These are phyloP conservation scores for Papiliotrema terrestris DNA, from an alignment of 1,284 basidiomycete genomes.

Conservation along the genomic window DNA sequence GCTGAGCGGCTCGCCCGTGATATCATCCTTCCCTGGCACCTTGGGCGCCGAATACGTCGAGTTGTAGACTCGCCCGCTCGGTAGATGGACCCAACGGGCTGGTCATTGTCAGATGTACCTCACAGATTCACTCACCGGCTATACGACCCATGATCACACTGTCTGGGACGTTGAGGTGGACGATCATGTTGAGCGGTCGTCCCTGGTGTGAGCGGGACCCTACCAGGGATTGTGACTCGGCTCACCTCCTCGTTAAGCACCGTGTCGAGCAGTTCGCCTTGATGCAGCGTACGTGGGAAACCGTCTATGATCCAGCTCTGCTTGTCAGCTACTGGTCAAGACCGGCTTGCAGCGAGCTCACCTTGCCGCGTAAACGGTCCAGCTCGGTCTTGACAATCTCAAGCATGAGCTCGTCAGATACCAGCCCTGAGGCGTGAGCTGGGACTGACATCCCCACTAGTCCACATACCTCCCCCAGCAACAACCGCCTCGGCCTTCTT, in stretches of 20 bases:
- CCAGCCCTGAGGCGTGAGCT: constrained; percentile 34
- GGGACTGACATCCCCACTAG: background rate
- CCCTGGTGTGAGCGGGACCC: constrained; percentile 33
- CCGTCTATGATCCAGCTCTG: constrained; percentile 87
- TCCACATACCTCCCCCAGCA: constrained; percentile 40
- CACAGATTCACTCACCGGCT: constrained; percentile 51
- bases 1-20: constrained; percentile 83
- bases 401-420: constrained; percentile 49
- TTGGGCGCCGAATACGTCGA: constrained; percentile 85
- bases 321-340: background rate
- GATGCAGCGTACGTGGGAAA: constrained; percentile 87
- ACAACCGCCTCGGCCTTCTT: constrained; percentile 44
- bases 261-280: constrained; percentile 76
- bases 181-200: constrained; percentile 70
- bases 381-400: constrained; percentile 46
- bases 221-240: background rate
- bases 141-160: constrained; percentile 85
- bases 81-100: constrained; percentile 90
- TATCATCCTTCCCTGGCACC: constrained; percentile 79
- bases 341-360: too few relatives aligned
- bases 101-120: constrained; percentile 1
- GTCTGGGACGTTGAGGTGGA: constrained; percentile 90
- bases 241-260: constrained; percentile 47
- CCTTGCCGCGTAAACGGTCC: constrained; percentile 43
- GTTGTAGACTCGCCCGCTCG: constrained; percentile 93